These are phyloP conservation scores for Guadua angustifolia DNA, from an alignment of 176 grass and related monocot genomes.

Conservation along the genomic window DNA sequence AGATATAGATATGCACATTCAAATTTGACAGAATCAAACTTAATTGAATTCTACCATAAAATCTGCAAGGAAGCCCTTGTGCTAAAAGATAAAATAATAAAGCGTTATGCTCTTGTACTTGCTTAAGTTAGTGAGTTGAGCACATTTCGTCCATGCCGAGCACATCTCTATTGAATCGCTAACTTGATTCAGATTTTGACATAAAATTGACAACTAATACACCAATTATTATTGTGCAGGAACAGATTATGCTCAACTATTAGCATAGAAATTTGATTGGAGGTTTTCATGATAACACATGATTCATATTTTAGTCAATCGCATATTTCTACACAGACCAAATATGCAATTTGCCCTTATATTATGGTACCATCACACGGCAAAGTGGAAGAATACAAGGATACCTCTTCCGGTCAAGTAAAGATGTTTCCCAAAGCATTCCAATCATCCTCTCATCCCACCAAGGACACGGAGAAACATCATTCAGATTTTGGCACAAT, in stretches of 20 bases:
- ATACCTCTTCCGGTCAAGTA: conserved; percentile 99
- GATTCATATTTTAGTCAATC: neutral
- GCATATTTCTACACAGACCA: neutral
- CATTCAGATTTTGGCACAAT: conserved; percentile 27
- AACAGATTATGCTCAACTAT: conserved; percentile 1
- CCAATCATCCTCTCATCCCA: conserved; percentile 99
- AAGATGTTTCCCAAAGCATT: conserved; percentile 96
- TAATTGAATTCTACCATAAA: neutral
- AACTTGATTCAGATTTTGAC: neutral
- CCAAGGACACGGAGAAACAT: conserved; percentile 74
- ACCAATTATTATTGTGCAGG: neutral
- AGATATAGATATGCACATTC: neutral
- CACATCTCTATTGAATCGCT: neutral
- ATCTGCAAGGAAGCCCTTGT: neutral
- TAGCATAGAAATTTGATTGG: neutral
- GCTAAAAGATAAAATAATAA: conserved; percentile 2
- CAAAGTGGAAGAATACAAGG: conserved; percentile 21
- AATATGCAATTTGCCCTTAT: neutral
- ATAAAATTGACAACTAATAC: neutral
- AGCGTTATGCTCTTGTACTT: neutral
- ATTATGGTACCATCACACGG: conserved; percentile 10
- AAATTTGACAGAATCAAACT: conserved; percentile 35
- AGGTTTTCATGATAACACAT: neutral
- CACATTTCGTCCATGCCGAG: neutral
- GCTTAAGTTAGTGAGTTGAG: neutral